Base-by-base conservation (phyloP, 1,284 basidiomycete genomes). In the Marasmius sp. region DNA sequence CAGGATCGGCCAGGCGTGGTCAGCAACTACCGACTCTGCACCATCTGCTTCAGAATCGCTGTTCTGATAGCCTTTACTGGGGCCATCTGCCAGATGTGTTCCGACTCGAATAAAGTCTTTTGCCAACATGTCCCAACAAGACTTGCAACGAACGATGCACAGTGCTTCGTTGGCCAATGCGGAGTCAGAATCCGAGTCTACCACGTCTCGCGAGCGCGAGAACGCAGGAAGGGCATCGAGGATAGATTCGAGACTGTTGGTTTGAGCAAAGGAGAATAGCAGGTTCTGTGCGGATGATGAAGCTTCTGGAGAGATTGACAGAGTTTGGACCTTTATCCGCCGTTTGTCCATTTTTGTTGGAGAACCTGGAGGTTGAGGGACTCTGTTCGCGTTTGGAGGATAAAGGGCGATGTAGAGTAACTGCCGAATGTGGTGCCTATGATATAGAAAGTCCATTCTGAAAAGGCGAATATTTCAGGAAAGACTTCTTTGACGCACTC, bases 391-490 rank as follows among this genome's bases (percentile, higher is more conserved):
- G 41, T 74, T 66, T 43, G 81, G 77, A 11, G 87, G 82, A 67
- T 87, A 87, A 33, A 91, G 78, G 14, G 87, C 79, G 45, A 91
- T 84, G 70, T 86, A 91, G 22, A 92, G 72, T 10, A 90, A 75
- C 64, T 89, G 87, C 41, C 87, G 80, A 59, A 92, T 74, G 65
- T 89, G 89, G 33, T 80, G 75, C 49, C 88, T 85, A 22, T n/a
- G 10, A 33, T n/a, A 14, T 45, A 9, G 20, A 56, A 57, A 48
- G 38, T 37, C 53, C 49, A 54, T 54, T 38, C 34, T 50, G 53
- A 64, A 27, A 27, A 27, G 27, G 27, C 50, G 36, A 61, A 60
- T 20, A 33, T 60, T 63, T 65, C 52, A 37, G 63, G 54, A 33
- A 51, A 33, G 60, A 65, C 59, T 12, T 6, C 20, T 20, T 2